These are phyloP conservation scores for Fabrea salina DNA, from an alignment of 169 alveolate species.

Conservation along the genomic window DNA sequence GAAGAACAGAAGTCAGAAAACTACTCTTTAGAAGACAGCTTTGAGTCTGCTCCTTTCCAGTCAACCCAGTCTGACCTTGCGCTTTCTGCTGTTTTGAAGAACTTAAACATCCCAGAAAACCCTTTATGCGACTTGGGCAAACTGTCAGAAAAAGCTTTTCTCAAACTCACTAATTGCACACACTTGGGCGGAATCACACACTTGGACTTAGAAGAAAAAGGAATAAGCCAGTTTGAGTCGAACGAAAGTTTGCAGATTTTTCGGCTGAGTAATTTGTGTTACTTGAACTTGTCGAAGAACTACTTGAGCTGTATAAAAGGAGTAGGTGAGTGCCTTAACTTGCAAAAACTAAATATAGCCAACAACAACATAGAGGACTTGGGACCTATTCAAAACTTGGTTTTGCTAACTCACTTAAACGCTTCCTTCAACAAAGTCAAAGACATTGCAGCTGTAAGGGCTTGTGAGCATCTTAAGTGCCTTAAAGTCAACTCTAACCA, in stretches of 20 bases:
- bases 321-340: background rate
- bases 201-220: background rate
- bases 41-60: no score
- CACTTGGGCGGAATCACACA: background rate
- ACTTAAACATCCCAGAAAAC: no score
- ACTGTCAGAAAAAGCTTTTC: background rate
- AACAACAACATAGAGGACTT: background rate
- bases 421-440: background rate
- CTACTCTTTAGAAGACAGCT: no score
- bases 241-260: background rate
- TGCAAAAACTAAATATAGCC: background rate
- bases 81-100: no score
- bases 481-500: background rate
- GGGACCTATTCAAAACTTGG: background rate
- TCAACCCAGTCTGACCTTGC: no score
- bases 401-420: background rate
- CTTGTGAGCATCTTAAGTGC: background rate
- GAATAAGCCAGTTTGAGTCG: background rate
- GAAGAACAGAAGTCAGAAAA: no score
- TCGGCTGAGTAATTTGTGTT: background rate
- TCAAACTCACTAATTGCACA: background rate
- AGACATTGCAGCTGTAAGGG: background rate
- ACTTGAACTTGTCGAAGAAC: background rate
- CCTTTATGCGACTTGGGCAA: slow-evolving; percentile 19
- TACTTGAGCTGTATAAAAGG: background rate